Conservation (phyloP, 176 grass and related monocot species). For the Oryza meyeriana region DNA sequence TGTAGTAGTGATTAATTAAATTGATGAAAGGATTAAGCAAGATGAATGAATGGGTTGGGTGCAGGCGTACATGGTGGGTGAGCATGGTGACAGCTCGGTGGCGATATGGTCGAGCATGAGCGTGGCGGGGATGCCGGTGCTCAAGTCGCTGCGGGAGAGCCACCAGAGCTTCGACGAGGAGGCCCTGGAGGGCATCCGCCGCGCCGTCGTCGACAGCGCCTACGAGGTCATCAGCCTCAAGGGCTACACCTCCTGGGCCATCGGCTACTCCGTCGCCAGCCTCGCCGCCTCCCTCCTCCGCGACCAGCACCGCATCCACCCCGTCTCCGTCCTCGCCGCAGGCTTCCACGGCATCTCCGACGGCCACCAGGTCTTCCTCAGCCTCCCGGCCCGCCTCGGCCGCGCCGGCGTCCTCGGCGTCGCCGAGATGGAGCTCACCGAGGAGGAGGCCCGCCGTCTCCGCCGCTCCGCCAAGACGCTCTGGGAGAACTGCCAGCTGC, state of each 20-base stretch:
- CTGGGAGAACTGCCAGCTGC: conserved; percentile 62
- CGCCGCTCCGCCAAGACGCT: conserved; percentile 56
- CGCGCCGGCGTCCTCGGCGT: conserved; percentile 51
- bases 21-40: too few relatives aligned
- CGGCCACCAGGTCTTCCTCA: conserved; percentile 72
- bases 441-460: conserved; percentile 55
- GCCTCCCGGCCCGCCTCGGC: conserved; percentile 63
- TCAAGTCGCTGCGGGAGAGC: conserved; percentile 55
- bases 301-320: conserved; percentile 76
- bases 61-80: conserved; percentile 83
- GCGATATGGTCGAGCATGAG: conserved; percentile 76
- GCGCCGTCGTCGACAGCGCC: conserved; percentile 55
- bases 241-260: conserved; percentile 86
- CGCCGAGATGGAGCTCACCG: conserved; percentile 61
- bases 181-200: conserved; percentile 54
- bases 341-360: conserved; percentile 65
- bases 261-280: conserved; percentile 77
- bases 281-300: conserved; percentile 62
- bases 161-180: conserved; percentile 38
- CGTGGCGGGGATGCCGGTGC: conserved; percentile 56
- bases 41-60: too few relatives aligned
- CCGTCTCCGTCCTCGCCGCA: conserved; percentile 61
- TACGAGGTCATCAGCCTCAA: conserved; percentile 83
- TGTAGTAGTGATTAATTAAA: too few relatives aligned
- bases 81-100: conserved; percentile 88